These are phyloP conservation scores for Rhynchosporium secalis DNA, from an alignment of 2,329 filamentous ascomycete species.

Conservation along the genomic window DNA sequence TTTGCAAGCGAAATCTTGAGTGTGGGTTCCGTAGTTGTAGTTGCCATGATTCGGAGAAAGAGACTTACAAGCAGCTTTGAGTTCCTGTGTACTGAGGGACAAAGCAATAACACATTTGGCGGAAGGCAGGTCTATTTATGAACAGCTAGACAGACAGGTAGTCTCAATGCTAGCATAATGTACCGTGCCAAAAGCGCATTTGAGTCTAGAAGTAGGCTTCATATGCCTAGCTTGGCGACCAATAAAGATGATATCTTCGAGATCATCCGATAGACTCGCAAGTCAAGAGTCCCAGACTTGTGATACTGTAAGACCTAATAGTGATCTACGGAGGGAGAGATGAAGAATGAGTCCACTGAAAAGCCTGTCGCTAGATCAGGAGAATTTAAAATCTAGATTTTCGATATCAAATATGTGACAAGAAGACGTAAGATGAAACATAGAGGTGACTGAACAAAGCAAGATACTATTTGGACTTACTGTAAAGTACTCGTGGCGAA, in stretches of 20 bases:
- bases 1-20: conserved; percentile 65
- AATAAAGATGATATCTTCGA: background rate
- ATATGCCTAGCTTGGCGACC: background rate
- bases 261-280: background rate
- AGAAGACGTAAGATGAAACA: background rate
- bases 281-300: background rate
- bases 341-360: background rate
- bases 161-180: background rate
- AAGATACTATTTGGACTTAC: background rate
- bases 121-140: background rate
- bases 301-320: background rate
- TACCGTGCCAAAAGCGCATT: background rate
- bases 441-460: background rate
- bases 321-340: background rate
- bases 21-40: conserved; percentile 7
- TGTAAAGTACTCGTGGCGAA: background rate
- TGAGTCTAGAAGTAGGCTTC: background rate
- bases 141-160: background rate
- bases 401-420: background rate
- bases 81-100: background rate
- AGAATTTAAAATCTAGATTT: background rate
- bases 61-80: background rate
- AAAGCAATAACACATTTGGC: background rate
- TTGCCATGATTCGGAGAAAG: background rate
- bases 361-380: background rate